A percentile compares a stretch with the other conserved stretches of the same genome.
Conservation (phyloP, 2,329 filamentous ascomycete species). For the Phaeophleospora eucalypticola region DNA sequence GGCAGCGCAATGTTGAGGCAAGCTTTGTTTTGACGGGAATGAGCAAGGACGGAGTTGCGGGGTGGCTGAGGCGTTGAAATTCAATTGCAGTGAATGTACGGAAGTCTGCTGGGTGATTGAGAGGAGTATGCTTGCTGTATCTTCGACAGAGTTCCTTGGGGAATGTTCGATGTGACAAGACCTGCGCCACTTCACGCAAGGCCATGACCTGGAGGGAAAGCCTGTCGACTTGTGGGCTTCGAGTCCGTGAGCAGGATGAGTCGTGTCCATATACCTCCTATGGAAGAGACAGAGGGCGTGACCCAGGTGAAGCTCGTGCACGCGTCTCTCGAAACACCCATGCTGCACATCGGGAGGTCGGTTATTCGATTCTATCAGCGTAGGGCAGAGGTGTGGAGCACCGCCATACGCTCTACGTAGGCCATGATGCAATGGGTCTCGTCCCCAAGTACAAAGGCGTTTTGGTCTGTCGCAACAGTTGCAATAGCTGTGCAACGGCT, state of each 20-base stretch:
- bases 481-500: too few relatives aligned
- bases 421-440: background rate
- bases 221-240: background rate
- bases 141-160: background rate
- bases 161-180: background rate
- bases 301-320: background rate
- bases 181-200: background rate
- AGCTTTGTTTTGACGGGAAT: conserved; percentile 2
- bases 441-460: background rate
- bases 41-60: background rate
- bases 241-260: background rate
- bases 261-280: background rate
- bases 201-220: background rate
- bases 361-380: background rate
- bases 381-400: background rate
- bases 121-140: too few relatives aligned
- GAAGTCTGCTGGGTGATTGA: too few relatives aligned
- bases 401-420: background rate
- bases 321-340: background rate
- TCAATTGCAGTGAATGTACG: background rate
- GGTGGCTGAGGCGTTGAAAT: background rate
- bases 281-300: too few relatives aligned
- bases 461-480: too few relatives aligned
- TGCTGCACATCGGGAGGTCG: background rate
- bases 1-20: conserved; percentile 7